These are phyloP conservation scores for Monilinia fructicola DNA, from an alignment of 2,329 filamentous ascomycete species.

Conservation along the genomic window DNA sequence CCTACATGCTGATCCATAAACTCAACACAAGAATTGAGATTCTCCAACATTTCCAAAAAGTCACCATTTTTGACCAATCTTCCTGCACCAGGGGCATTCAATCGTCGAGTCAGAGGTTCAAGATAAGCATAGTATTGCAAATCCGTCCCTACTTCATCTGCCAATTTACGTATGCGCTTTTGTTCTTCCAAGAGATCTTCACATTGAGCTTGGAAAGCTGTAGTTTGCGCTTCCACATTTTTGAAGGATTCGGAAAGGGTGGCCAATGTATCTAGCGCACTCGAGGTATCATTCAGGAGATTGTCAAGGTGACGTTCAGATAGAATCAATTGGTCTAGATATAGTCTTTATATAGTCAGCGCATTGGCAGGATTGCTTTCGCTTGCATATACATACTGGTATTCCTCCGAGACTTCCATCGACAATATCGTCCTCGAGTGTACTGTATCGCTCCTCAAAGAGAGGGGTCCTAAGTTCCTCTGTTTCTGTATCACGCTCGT, in stretches of 20 bases:
- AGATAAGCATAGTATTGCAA: conserved; percentile 94
- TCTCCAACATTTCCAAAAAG: conserved; percentile 84
- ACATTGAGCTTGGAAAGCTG: conserved; percentile 89
- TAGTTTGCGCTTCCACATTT: conserved; percentile 84
- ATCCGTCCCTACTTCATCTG: conserved; percentile 82
- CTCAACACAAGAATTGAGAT: conserved; percentile 83
- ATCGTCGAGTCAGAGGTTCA: conserved; percentile 81
- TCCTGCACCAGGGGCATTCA: conserved; percentile 89
- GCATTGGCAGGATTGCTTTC: background rate
- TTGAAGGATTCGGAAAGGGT: conserved; percentile 83
- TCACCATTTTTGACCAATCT: conserved; percentile 80
- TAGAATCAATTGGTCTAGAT: conserved; percentile 76
- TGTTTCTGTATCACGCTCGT: conserved; percentile 40
- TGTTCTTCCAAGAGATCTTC: conserved; percentile 84
- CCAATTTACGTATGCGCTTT: conserved; percentile 72
- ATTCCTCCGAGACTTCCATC: conserved; percentile 83
- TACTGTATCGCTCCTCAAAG: conserved; percentile 54
- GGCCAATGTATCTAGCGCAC: conserved; percentile 72
- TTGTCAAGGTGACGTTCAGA: conserved; percentile 80
- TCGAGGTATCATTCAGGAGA: conserved; percentile 74
- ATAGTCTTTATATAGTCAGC: conserved; percentile 54
- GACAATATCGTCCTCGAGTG: conserved; percentile 65
- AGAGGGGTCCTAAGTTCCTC: conserved; percentile 53
- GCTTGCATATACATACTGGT: conserved; percentile 59
- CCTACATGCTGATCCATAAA: conserved; percentile 88